A percentile compares a stretch with the other conserved stretches of the same genome.
Conservation (phyloP, 805 yeast genomes). For the Candida montana region DNA sequence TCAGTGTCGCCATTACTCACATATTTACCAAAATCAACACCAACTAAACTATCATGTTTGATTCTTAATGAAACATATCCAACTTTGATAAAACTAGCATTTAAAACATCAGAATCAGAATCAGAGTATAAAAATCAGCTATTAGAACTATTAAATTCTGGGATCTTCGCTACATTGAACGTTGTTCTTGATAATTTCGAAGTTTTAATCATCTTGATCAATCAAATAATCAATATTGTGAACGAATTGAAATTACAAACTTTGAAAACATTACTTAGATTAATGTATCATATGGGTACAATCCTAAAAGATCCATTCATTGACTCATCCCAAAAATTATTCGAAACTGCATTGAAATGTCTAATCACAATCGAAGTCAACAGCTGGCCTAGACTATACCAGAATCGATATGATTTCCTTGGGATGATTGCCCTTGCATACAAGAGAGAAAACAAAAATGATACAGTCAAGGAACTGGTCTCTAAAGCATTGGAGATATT, state of each 20-base stretch:
- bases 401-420: conserved; percentile 18
- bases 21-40: conserved; percentile 23
- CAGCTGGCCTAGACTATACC: conserved; percentile 20
- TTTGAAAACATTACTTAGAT: conserved; percentile 16
- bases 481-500: neutral
- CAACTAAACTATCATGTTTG: conserved; percentile 13
- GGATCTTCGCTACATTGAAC: conserved; percentile 17
- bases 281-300: conserved; percentile 18
- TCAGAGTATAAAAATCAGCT: conserved; percentile 2
- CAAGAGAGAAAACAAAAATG: conserved; percentile 6
- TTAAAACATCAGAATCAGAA: neutral
- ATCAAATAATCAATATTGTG: conserved; percentile 8
- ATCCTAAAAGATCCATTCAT: conserved; percentile 22
- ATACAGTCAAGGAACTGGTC: neutral
- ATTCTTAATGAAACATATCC: conserved; percentile 17
- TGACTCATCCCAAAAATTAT: conserved; percentile 11
- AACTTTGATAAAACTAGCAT: conserved; percentile 10
- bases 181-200: conserved; percentile 17
- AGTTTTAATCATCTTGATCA: conserved; percentile 10
- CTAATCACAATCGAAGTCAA: conserved; percentile 13
- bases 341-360: conserved; percentile 9
- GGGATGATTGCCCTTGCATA: conserved; percentile 17
- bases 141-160: conserved; percentile 16
- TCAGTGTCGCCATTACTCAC: conserved; percentile 21
- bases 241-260: conserved; percentile 6